Evolutionary conservation across 2,329 filamentous ascomycete genomes (phyloP), one percentile per base, ranked within the genome.

Genomic region (Mycocentrospora acerina): DNA sequence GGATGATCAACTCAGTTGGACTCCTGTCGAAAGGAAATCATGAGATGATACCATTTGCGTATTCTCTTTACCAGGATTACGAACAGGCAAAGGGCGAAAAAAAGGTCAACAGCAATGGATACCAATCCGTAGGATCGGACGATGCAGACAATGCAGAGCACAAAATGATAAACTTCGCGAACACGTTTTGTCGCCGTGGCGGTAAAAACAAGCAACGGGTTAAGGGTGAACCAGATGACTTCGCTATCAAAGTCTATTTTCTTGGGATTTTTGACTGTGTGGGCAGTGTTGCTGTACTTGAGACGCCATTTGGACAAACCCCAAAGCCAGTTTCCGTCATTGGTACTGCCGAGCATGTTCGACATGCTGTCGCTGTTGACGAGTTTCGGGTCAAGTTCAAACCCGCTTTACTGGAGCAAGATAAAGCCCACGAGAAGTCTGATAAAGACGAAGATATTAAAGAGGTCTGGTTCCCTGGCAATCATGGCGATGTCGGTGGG

Each of bases 331-430:
- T 63, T 56, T 25, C 25, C 4, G 37, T 32, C 12, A 5, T 19
- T 7, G 27, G 30, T n/a, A 31, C 47, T 11, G 57, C 66, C 9
- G 41, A 47, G 5, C 66, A 68, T 44, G 69, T 74, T 41, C 55
- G 71, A 25, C 71, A 74, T 46, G 71, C 71, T 5, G 70, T 74
- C 58, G 66, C 69, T 1, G 50, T 73, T 12, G 68, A 73, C 44
- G 71, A 74, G 48, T 66, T 62, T 29, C 50, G 71, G 27, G 58
- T 69, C 7, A 74, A 73, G 42, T 74, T 73, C 64, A 72, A 72
- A 40, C 33, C 47, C 4, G 44, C 47, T 19, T 49, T 68, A 14
- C 67, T 64, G 24, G 62, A 67, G 32, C 70, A 57, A 46, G 57
- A 65, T 22, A 5, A 6, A 9, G 9, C 19, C 29, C 48, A 63